A percentile compares a stretch with the other conserved stretches of the same genome.
Evolutionary conservation across 352 stramenopile species (phyloP).

Genomic region (Thraustochytrium striatum): DNA sequence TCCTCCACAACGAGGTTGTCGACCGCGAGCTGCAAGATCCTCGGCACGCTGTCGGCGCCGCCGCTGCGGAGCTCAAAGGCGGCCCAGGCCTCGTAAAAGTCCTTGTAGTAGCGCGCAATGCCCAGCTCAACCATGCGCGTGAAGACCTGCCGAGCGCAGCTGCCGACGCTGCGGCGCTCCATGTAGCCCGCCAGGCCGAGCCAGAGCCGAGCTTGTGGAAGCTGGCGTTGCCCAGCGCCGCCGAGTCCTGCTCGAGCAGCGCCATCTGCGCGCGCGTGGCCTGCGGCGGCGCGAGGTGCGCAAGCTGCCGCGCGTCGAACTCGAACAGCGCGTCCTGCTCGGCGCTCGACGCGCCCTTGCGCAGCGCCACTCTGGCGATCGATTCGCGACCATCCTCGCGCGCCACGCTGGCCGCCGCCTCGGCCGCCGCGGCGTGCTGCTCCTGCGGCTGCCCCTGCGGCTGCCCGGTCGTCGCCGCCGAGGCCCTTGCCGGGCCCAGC

Average conservation of each 20-base stretch:
- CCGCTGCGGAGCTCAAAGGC: conserved; percentile 10
- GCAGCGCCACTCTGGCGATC: too few relatives aligned
- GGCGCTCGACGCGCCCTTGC: neutral
- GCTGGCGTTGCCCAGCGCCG: neutral
- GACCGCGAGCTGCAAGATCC: neutral
- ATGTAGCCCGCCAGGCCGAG: conserved; percentile 1
- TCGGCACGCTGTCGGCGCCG: neutral
- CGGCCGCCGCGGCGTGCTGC: too few relatives aligned
- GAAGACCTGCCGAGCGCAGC: conserved; percentile 24
- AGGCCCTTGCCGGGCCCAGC: too few relatives aligned
- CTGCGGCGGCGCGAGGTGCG: conserved; percentile 2
- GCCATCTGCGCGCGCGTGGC: neutral
- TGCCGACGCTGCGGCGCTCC: neutral
- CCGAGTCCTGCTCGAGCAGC: neutral
- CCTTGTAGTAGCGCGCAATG: conserved; percentile 27
- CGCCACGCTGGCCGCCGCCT: too few relatives aligned
- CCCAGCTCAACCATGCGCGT: neutral
- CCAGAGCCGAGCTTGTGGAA: conserved; percentile 27
- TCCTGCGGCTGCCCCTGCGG: too few relatives aligned
- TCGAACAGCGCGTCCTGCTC: neutral
- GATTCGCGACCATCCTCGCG: too few relatives aligned
- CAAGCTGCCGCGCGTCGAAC: neutral
- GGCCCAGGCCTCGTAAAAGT: conserved; percentile 34
- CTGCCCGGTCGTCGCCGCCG: too few relatives aligned
- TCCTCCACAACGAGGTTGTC: conserved; percentile 3